Percentiles rank a stretch among this genome's conserved stretches.
These are phyloP conservation scores for Clitocybe nebularis DNA, from an alignment of 1,284 basidiomycete genomes.

Conservation along the genomic window DNA sequence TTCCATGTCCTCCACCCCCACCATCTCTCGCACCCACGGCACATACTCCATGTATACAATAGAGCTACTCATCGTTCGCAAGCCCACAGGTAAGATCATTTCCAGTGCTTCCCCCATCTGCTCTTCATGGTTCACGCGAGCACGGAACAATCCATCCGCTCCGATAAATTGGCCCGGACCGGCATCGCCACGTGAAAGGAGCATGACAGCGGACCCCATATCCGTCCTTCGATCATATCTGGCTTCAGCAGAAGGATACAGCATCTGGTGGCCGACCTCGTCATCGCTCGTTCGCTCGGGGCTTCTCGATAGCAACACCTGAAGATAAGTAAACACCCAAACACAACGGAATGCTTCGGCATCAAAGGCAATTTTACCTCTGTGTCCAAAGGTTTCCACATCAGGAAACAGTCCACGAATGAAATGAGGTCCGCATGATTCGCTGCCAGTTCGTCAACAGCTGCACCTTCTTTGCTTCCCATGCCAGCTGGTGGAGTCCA, in stretches of 20 bases:
- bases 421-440: constrained; percentile 44
- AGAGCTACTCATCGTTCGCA: constrained; percentile 31
- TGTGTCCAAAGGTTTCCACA: constrained; percentile 32
- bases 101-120: constrained; percentile 39
- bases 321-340: constrained; percentile 7
- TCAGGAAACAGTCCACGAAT: constrained; percentile 52
- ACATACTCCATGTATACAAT: constrained; percentile 65
- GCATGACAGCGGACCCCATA: constrained; percentile 42
- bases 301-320: constrained; percentile 21
- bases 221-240: constrained; percentile 40
- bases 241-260: constrained; percentile 33
- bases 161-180: constrained; percentile 26
- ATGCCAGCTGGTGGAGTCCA: constrained; percentile 2
- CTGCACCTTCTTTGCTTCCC: constrained; percentile 10
- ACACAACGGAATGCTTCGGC: background rate
- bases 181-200: constrained; percentile 40
- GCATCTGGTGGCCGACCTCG: constrained; percentile 47
- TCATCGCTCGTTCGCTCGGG: constrained; percentile 45
- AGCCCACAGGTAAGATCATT: constrained; percentile 26
- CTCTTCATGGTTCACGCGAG: constrained; percentile 40
- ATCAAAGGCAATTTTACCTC: constrained; percentile 35
- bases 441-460: constrained; percentile 9
- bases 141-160: constrained; percentile 29
- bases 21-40: constrained; percentile 68
- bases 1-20: constrained; percentile 60